Percentiles rank a stretch among this genome's conserved stretches.
Evolutionary conservation across 1,284 basidiomycete species (phyloP).

Genomic region (Cryptococcus sp.): DNA sequence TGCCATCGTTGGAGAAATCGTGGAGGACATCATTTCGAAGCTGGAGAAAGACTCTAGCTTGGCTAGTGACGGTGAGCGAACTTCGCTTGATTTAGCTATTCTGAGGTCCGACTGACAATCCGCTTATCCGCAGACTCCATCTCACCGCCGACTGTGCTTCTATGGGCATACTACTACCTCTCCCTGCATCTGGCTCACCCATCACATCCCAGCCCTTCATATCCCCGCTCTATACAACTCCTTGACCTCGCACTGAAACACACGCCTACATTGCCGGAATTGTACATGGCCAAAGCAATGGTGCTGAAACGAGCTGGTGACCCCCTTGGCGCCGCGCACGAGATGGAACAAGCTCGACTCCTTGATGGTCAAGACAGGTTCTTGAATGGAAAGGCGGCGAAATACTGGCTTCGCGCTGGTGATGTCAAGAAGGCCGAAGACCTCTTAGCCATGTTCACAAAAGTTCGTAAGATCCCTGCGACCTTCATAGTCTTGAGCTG

Average conservation of each 20-base stretch:
- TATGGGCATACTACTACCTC: conserved; percentile 96
- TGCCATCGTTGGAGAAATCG: conserved; percentile 69
- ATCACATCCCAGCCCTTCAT: conserved; percentile 55
- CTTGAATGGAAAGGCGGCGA: conserved; percentile 90
- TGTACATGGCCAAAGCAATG: conserved; percentile 80
- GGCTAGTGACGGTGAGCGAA: conserved; percentile 41
- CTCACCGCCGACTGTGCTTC: conserved; percentile 77
- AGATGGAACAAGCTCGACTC: conserved; percentile 78
- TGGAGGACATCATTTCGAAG: conserved; percentile 59
- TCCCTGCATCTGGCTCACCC: conserved; percentile 82
- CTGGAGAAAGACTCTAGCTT: conserved; percentile 51
- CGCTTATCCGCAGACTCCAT: conserved; percentile 37
- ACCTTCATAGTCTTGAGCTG: not conserved
- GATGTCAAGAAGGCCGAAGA: conserved; percentile 72
- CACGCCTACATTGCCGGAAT: conserved; percentile 91
- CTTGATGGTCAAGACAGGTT: conserved; percentile 96
- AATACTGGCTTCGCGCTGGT: conserved; percentile 84
- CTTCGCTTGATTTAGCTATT: not conserved
- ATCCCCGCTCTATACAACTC: conserved; percentile 64
- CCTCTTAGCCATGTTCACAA: conserved; percentile 82
- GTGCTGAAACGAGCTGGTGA: conserved; percentile 88
- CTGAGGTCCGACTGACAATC: not conserved
- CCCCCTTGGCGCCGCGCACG: conserved; percentile 68
- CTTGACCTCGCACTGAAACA: conserved; percentile 72
- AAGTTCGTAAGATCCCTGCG: conserved; percentile 57